Evolutionary conservation across 1,284 basidiomycete genomes (phyloP), one percentile per base, ranked within the genome.

Genomic region (Ceratobasidium sp.): DNA sequence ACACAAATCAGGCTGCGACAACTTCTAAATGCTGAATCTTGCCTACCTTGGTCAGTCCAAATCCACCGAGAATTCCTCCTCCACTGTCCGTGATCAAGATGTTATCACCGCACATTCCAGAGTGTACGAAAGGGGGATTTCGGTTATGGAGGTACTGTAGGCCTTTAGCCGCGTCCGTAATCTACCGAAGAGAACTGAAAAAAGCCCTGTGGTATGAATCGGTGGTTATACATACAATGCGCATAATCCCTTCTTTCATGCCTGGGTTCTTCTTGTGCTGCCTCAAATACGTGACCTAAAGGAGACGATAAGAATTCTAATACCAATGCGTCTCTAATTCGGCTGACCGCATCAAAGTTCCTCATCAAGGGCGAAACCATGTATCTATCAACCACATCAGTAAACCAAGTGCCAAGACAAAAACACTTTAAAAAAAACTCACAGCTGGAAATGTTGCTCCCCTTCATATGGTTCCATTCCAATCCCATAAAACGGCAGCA

Each of bases 351-450:
- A 62, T 73, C 69, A 24, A 39, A 73, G 43, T 73, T 62, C 31
- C 53, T 73, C 69, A 62, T 51, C 8, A 61, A 27, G 7, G 69
- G 69, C 4, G 69, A 73, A 8, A 73, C 69, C 69, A 73, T 73
- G 48, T 73, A 73, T 27, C 69, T 73, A 49, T 16, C 6, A n/a
- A 9, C 19, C 9, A n/a, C 37, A 8, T 46, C 22, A 62, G 11
- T 19, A 24, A 41, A 39, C 8, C 19, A n/a, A n/a, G n/a, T 14
- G 19, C 56, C 19, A 13, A 31, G 37, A 7, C 3, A 13, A 7
- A 16, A 22, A 27, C 31, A 7, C 13, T 14, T 19, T 49, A 11
- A 22, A 27, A 37, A 34, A 16, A 1, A 73, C 69, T 24, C 16
- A 73, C 69, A 73, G 31, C 49, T 73, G 69, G 41, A 62, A 61